Evolutionary conservation across 2,329 filamentous ascomycete genomes (phyloP).

Genomic region (Capronia coronata): DNA sequence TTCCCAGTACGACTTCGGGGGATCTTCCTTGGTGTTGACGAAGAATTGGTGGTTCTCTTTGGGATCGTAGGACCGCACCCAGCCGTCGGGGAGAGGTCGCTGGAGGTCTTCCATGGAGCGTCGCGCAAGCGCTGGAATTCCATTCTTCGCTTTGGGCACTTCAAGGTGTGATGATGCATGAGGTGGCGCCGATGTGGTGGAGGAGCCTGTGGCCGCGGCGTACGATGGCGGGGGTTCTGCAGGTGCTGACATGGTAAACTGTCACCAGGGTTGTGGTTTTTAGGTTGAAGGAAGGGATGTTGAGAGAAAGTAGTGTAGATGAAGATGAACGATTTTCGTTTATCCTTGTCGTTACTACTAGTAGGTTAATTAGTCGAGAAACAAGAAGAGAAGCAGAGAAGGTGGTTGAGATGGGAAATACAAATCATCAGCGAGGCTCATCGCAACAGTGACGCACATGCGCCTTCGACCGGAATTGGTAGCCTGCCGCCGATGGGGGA

Average conservation of each 20-base stretch:
- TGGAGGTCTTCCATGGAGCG: slow-evolving; percentile 58
- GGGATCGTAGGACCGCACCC: slow-evolving; percentile 53
- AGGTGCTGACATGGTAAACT: slow-evolving; percentile 16
- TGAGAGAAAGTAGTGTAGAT: slow-evolving; percentile 19
- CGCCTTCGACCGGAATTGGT: not conserved
- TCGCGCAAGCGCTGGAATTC: slow-evolving; percentile 47
- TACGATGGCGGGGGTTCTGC: slow-evolving; percentile 36
- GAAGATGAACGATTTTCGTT: not conserved
- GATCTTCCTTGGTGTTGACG: slow-evolving; percentile 51
- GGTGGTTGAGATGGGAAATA: slow-evolving; percentile 6
- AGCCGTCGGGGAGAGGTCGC: slow-evolving; percentile 50
- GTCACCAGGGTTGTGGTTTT: not conserved
- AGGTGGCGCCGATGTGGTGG: slow-evolving; percentile 20
- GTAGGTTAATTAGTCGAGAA: too few relatives aligned
- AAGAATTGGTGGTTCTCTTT: slow-evolving; percentile 55
- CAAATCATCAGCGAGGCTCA: slow-evolving; percentile 22
- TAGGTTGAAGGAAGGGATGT: not conserved
- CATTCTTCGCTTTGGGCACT: slow-evolving; percentile 39
- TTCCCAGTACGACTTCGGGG: slow-evolving; percentile 54
- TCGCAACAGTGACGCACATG: slow-evolving; percentile 12
- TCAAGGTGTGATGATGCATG: slow-evolving; percentile 22
- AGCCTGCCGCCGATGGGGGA: not conserved
- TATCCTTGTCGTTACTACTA: slow-evolving; percentile 8
- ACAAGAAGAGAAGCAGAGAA: slow-evolving; percentile 17
- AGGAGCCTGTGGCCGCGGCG: slow-evolving; percentile 29